These are phyloP conservation scores for Aspergillus viridinutans DNA, from an alignment of 2,329 filamentous ascomycete genomes.

Conservation along the genomic window DNA sequence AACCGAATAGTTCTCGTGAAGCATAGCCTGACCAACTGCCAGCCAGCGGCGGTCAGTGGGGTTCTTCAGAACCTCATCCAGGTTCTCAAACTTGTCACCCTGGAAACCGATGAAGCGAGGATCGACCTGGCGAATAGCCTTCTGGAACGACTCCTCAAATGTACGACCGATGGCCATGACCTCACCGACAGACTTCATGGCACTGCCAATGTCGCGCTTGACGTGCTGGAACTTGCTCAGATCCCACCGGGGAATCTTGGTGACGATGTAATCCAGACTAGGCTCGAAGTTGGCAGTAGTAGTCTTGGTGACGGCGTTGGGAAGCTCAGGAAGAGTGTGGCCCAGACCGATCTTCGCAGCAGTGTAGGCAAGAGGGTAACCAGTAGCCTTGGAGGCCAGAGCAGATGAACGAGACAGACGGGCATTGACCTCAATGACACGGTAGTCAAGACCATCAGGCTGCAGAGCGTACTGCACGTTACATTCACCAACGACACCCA, in stretches of 20 bases:
- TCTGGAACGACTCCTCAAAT: slow-evolving; percentile 98
- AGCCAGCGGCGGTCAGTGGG: slow-evolving; percentile 96
- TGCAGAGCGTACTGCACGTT: slow-evolving; percentile 98
- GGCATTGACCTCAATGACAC: slow-evolving; percentile 98
- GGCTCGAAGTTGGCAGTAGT: slow-evolving; percentile 99
- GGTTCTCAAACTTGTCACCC: slow-evolving; percentile 87
- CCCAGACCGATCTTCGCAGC: slow-evolving; percentile 97
- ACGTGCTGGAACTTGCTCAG: slow-evolving; percentile 98
- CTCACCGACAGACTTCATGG: slow-evolving; percentile 99
- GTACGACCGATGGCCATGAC: slow-evolving; percentile 99
- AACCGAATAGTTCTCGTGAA: slow-evolving; percentile 92
- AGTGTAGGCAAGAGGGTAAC: slow-evolving; percentile 94
- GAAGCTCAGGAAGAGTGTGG: slow-evolving; percentile 89
- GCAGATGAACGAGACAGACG: slow-evolving; percentile 97
- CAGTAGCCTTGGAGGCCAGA: slow-evolving; percentile 94
- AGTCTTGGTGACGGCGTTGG: slow-evolving; percentile 97
- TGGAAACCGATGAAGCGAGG: slow-evolving; percentile 89
- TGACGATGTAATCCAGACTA: slow-evolving; percentile 94
- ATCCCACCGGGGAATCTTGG: slow-evolving; percentile 98
- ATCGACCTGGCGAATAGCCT: slow-evolving; percentile 96
- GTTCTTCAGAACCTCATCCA: slow-evolving; percentile 85
- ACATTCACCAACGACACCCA: slow-evolving; percentile 96
- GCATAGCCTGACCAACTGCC: slow-evolving; percentile 94
- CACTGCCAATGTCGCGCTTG: slow-evolving; percentile 92
- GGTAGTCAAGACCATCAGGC: slow-evolving; percentile 94